Evolutionary conservation across 768 basidiomycete species (phyloP).

Genomic region (Mycena kentingensis): DNA sequence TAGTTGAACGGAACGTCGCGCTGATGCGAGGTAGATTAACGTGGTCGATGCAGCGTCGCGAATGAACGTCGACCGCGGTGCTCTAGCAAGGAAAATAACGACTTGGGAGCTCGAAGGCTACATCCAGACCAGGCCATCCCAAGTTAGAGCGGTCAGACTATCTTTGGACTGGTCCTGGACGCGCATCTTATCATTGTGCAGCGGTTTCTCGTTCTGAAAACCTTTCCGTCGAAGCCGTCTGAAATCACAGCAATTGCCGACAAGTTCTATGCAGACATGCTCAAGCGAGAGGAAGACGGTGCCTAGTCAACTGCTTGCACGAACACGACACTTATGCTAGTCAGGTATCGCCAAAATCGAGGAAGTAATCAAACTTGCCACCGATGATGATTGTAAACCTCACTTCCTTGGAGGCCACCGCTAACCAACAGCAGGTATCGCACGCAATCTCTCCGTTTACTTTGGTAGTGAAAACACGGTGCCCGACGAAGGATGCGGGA

Average conservation of each 20-base stretch:
- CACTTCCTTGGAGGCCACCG: not conserved
- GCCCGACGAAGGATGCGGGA: conserved; percentile 40
- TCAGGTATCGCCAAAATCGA: conserved; percentile 39
- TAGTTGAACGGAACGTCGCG: not conserved
- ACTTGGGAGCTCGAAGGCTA: conserved; percentile 41
- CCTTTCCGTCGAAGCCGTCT: conserved; percentile 34
- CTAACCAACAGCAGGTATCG: conserved; percentile 36
- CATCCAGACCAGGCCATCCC: conserved; percentile 37
- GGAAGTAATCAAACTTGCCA: conserved; percentile 41
- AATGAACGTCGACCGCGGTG: conserved; percentile 32
- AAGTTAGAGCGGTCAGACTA: conserved; percentile 38
- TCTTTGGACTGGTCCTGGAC: not conserved
- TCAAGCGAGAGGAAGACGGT: conserved; percentile 41
- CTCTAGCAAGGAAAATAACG: conserved; percentile 37
- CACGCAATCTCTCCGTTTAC: conserved; percentile 42
- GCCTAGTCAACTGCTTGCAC: not conserved
- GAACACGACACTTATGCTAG: not conserved
- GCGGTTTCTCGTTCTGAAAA: conserved; percentile 37
- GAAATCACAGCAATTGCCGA: conserved; percentile 37
- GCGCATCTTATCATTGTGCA: conserved; percentile 13
- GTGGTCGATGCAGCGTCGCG: conserved; percentile 31
- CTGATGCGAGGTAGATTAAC: conserved; percentile 33
- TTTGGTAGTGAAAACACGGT: conserved; percentile 47
- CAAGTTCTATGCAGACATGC: conserved; percentile 39
- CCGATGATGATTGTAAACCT: conserved; percentile 39